Evolutionary conservation across 768 basidiomycete genomes (phyloP), one percentile per base, ranked within the genome.

Genomic region (Arthromyces matolae): DNA sequence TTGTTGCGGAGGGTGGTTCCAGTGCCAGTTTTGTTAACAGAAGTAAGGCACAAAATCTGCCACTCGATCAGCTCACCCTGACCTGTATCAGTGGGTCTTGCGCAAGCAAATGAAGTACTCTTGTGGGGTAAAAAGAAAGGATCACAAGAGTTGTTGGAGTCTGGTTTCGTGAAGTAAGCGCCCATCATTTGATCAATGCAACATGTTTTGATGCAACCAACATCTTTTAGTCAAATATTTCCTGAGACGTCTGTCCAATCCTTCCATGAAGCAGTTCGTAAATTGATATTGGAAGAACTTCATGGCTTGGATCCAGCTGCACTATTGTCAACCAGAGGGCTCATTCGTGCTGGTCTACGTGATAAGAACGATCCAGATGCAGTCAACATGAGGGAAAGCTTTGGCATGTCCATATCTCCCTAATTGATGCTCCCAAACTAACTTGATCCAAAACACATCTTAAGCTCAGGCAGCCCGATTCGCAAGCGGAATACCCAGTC

Each of bases 101-200:
- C 77, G 12, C 79, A 77, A 54, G 85, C 86, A 22, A 87, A 86
- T 41, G 86, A 89, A 50, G 82, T 80, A 1, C 71, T 89, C 3
- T 65, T 89, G 9, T 81, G 81, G 68, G 86, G 84, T 35, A 81
- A 81, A 65, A 86, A 81, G 64, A 77, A 84, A 52, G 66, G 60
- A 1, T 78, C 81, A 0, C 69, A 78, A 51, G 81, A 84, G 33
- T 68, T 89, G 0, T 64, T 78, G 4, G 65, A 72, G 32, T 78
- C 71, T 58, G 81, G 84, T 12, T 87, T 87, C 58, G 63, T 84
- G 53, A 87, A 85, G 81, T 85, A 54, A 42, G 71, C 53, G n/a
- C n/a, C 9, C n/a, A 31, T 22, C 22, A 33, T 20, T 25, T 5
- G 29, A 13, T 16, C 18, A 9, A 10, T 8, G 3, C 16, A 19